Conservation (phyloP, 1,284 basidiomycete genomes). For the Polyporus tsugae region DNA sequence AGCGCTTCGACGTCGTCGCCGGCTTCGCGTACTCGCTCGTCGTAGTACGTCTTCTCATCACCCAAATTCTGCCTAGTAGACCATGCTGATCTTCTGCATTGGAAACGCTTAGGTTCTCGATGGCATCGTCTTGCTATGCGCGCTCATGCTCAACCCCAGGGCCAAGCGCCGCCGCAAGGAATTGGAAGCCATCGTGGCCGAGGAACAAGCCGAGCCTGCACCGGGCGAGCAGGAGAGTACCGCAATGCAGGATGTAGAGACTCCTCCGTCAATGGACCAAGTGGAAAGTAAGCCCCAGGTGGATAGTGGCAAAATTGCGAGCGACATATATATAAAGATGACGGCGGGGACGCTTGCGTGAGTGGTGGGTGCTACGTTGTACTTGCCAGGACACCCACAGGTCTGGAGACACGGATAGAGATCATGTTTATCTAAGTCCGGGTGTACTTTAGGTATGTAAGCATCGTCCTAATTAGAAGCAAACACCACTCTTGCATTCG, state of each 20-base stretch:
- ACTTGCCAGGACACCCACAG: not conserved
- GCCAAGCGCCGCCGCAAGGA: conserved; percentile 33
- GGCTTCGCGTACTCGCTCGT: conserved; percentile 70
- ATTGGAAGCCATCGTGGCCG: not conserved
- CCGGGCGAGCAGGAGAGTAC: not conserved
- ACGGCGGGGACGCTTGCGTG: not conserved
- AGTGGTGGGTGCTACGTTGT: not conserved
- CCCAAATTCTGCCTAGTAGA: not conserved
- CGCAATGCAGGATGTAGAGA: not conserved
- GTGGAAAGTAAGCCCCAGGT: not conserved
- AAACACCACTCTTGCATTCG: not conserved
- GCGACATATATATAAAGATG: not conserved
- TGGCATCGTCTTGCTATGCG: conserved; percentile 62
- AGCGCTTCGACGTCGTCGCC: conserved; percentile 71
- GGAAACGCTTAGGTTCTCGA: conserved; percentile 58
- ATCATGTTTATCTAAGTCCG: not conserved
- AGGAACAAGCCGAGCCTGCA: not conserved
- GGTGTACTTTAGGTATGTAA: not conserved
- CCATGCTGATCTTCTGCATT: not conserved
- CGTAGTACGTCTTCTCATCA: conserved; percentile 49
- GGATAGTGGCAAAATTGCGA: not conserved
- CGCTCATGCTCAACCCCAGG: conserved; percentile 68
- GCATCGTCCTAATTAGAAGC: not conserved
- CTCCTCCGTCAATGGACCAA: not conserved
- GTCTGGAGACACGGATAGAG: not conserved